These are phyloP conservation scores for Diospyros lotus DNA, from an alignment of 148 eudicot species.

Conservation along the genomic window DNA sequence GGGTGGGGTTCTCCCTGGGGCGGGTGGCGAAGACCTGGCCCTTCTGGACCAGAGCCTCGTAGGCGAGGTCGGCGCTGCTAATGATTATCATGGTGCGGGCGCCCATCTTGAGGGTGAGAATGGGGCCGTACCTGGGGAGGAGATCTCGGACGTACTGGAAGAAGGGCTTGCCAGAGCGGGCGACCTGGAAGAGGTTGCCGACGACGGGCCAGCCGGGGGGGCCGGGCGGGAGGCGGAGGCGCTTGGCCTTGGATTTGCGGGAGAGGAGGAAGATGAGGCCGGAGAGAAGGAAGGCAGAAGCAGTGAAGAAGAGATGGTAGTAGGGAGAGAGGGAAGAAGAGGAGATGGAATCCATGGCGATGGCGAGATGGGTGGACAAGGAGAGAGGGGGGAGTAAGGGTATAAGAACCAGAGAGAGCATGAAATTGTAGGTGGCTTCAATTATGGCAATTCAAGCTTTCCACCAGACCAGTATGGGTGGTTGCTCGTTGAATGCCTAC, in stretches of 20 bases:
- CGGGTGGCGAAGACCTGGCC: constrained; percentile 71
- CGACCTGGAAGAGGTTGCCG: constrained; percentile 88
- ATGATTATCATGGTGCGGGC: constrained; percentile 71
- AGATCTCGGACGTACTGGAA: constrained; percentile 63
- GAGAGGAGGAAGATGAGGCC: constrained; percentile 18
- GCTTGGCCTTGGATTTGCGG: constrained; percentile 15
- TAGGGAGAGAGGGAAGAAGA: constrained; percentile 27
- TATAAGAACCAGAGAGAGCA: constrained; percentile 23
- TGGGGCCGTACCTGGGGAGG: constrained; percentile 63
- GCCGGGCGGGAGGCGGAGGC: constrained; percentile 62
- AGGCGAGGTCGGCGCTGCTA: constrained; percentile 47
- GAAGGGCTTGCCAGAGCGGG: constrained; percentile 73
- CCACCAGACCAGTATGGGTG: not conserved
- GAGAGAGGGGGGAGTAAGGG: not conserved
- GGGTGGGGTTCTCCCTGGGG: constrained; percentile 76
- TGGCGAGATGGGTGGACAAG: not conserved
- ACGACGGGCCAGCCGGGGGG: constrained; percentile 91
- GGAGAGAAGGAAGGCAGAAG: constrained; percentile 33
- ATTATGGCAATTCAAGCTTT: constrained; percentile 8
- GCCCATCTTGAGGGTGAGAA: constrained; percentile 81
- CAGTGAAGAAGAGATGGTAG: constrained; percentile 42
- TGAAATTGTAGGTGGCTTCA: constrained; percentile 34
- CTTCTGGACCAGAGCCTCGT: constrained; percentile 68
- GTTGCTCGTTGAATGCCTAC: constrained; percentile 1
- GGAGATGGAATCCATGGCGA: constrained; percentile 5